A percentile compares a stretch with the other conserved stretches of the same genome.
Conservation (phyloP, 2,329 filamentous ascomycete species). For the Penicillium polonicum region DNA sequence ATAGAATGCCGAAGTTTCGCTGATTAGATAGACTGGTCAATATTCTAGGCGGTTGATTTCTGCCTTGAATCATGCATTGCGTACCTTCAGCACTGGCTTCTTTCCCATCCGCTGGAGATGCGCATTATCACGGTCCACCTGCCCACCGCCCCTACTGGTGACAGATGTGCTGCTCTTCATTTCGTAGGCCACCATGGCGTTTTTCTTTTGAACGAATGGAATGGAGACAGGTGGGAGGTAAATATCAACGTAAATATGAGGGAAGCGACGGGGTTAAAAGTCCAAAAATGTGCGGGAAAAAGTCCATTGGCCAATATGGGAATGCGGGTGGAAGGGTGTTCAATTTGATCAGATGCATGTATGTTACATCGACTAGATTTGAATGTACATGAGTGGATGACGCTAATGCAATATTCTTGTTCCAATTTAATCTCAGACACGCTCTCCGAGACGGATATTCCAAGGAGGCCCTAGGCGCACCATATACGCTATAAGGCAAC, state of each 20-base stretch:
- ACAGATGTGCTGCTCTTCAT: background rate
- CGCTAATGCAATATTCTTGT: background rate
- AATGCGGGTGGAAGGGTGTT: background rate
- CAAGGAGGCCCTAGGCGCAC: background rate
- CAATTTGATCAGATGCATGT: background rate
- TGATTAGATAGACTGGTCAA: slow-evolving; percentile 8
- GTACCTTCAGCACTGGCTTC: slow-evolving; percentile 6
- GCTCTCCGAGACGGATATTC: background rate
- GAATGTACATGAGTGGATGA: background rate
- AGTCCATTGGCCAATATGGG: background rate
- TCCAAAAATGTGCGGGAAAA: background rate
- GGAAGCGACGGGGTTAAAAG: background rate
- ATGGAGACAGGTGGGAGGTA: background rate
- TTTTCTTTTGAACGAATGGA: background rate
- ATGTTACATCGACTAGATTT: background rate
- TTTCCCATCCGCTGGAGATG: slow-evolving; percentile 10
- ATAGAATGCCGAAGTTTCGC: slow-evolving; percentile 42
- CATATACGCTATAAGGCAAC: background rate
- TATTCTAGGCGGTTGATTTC: background rate
- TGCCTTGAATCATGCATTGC: background rate
- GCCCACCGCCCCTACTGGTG: background rate
- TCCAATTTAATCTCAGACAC: background rate
- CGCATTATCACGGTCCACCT: background rate
- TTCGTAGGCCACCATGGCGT: background rate
- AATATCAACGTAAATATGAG: background rate